Base-by-base conservation (phyloP, 1,284 basidiomycete species). In the Nidula niveotomentosa region DNA sequence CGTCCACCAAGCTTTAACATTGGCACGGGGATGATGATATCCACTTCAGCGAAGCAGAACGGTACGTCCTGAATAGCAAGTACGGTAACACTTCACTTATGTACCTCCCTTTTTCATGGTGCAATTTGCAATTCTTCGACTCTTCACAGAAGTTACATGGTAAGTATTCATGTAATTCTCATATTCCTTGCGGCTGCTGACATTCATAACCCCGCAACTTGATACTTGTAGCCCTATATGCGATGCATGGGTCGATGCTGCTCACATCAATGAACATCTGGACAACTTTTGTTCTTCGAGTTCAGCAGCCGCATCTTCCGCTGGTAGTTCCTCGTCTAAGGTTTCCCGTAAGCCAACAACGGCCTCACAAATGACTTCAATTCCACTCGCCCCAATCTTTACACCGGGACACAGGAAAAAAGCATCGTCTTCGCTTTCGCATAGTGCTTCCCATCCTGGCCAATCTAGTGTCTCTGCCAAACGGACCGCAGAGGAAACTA, bases 231-330 rank as follows among this genome's bases (percentile, higher is more conserved):
- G 65, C 45, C 65, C 65, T 33, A 64, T 66, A 50, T 66, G 65
- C 51, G 61, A 60, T 7, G 59, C 55, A 49, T 52, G 57, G 2
- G 61, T 66, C 18, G 36, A 45, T 51, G 53, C 53, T n/a, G 51
- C 53, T 33, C 33, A 47, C 43, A 66, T 66, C 45, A 66, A 66
- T 41, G 59, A 65, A 53, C 65, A 66, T 30, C 58, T 66, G 33
- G 65, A 66, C 56, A 65, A 61, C 49, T 56, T 52, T 30, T 66
- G 65, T 35, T 41, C 51, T 35, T 53, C 58, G 36, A 48, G 58
- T 47, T 17, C 55, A 36, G 55, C 47, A 33, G 18, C 15, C 30
- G 30, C 30, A 6, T 30, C 30, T 6, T 30, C 30, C 30, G 30
- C 30, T 30, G 30, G 30, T 30, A 18, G 48, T 50, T 34, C 34